Evolutionary conservation across 306 rosid species (phyloP).

Genomic region (Prunus davidiana): DNA sequence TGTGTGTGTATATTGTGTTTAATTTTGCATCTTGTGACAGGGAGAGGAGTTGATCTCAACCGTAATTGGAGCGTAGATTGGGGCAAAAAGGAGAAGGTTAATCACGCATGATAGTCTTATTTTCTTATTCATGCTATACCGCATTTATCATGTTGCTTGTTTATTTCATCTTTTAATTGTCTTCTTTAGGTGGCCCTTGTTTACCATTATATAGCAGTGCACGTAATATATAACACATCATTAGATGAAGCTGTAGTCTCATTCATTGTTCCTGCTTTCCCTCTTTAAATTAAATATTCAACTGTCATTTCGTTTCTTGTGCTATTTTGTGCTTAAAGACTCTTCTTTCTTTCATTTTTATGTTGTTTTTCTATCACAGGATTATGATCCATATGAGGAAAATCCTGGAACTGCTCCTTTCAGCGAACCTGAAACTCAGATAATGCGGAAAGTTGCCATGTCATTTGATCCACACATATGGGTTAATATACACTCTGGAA

Average conservation of each 20-base stretch:
- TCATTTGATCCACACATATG: slow-evolving; percentile 94
- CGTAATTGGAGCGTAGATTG: slow-evolving; percentile 99
- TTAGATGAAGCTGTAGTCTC: background rate
- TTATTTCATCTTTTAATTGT: background rate
- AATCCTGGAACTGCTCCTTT: slow-evolving; percentile 90
- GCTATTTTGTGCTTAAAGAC: slow-evolving; percentile 1
- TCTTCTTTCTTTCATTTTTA: slow-evolving; percentile 22
- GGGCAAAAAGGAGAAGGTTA: slow-evolving; percentile 98
- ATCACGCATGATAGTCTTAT: background rate
- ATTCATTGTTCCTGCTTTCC: background rate
- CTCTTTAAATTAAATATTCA: slow-evolving; percentile 9
- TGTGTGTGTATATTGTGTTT: background rate
- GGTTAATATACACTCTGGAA: slow-evolving; percentile 97
- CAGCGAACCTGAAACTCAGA: slow-evolving; percentile 97
- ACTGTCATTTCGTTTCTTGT: background rate
- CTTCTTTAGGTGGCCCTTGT: background rate
- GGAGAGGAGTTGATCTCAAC: slow-evolving; percentile 99
- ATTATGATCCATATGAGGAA: slow-evolving; percentile 97
- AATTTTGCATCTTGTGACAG: slow-evolving; percentile 46
- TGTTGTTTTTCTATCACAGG: slow-evolving; percentile 45
- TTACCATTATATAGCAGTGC: background rate
- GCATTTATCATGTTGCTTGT: background rate
- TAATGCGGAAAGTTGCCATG: slow-evolving; percentile 82
- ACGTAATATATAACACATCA: background rate
- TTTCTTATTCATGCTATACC: background rate